Conservation (phyloP, 805 yeast species). For the Myxozyma monticola region DNA sequence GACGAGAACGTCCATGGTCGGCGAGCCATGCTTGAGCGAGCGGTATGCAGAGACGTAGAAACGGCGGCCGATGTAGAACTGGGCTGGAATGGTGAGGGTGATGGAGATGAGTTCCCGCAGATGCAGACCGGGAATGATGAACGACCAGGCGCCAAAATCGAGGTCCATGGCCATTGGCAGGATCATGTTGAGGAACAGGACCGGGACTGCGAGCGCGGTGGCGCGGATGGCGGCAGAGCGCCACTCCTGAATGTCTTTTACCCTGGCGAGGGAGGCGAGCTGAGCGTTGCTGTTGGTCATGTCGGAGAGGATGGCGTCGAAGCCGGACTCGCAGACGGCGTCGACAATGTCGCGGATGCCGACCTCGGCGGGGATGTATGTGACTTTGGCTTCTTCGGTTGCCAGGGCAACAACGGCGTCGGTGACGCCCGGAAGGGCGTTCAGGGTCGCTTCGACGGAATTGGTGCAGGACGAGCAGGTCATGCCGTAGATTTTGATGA, state of each 20-base stretch:
- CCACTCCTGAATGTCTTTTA: conserved; percentile 76
- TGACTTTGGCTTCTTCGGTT: conserved; percentile 55
- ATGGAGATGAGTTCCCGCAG: conserved; percentile 64
- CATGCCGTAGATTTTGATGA: conserved; percentile 53
- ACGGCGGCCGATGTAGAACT: conserved; percentile 63
- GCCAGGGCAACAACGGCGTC: conserved; percentile 52
- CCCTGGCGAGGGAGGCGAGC: conserved; percentile 62
- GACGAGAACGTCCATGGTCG: conserved; percentile 91
- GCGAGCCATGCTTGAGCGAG: conserved; percentile 65
- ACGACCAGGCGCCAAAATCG: conserved; percentile 36
- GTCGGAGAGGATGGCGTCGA: conserved; percentile 49
- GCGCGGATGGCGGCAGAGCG: conserved; percentile 54
- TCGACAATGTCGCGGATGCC: conserved; percentile 68
- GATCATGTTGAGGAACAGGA: conserved; percentile 48
- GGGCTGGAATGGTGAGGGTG: conserved; percentile 57
- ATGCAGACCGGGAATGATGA: conserved; percentile 60
- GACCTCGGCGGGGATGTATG: conserved; percentile 50
- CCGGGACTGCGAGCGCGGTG: conserved; percentile 61
- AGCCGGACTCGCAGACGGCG: conserved; percentile 52
- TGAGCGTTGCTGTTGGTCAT: conserved; percentile 64
- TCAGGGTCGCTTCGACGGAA: conserved; percentile 51
- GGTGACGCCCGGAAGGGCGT: conserved; percentile 48
- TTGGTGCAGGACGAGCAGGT: conserved; percentile 58
- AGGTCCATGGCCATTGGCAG: conserved; percentile 29
- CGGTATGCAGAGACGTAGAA: conserved; percentile 66